Evolutionary conservation across 495 filamentous ascomycete species (phyloP), one percentile per base, ranked within the genome.

Genomic region (Trichoderma virens): DNA sequence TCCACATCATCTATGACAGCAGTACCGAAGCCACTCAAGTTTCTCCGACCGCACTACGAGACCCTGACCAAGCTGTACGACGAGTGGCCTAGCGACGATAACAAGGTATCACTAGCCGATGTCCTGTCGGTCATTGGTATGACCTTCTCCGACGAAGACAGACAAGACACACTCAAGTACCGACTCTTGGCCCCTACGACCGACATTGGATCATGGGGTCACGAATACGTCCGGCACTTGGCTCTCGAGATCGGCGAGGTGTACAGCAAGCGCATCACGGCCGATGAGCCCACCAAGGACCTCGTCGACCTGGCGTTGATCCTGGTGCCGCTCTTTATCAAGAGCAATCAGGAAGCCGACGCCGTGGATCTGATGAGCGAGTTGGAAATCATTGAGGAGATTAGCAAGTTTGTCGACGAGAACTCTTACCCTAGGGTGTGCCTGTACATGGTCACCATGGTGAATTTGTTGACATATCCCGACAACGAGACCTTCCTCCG

Each of bases 1-100:
- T 96, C 94, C 45, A 99, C 94, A 47, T 96, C 91, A 43, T 99
- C 94, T 13, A 98, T 99, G 94, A 99, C 94, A 23, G 94, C 94
- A 45, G 93, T 99, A 63, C 94, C 94, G 1, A 98, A 98, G 78
- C 94, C 94, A 43, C 85, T 99, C 64, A 99, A 99, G 75, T 98
- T 99, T 75, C 85, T 99, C 63, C 85, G 95, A 75, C 94, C 94
- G 62, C 92, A 99, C 73, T 98, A 96, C 73, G 88, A 91, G 78
- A 85, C 88, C 38, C 81, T 99, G 72, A 88, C 88, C 27, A 87
- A 86, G 70, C 80, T 90, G 16, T 96, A 97, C 80, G 93, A 97
- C 51, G 79, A 87, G 69, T 99, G 94, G 94, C 81, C 86, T 25
- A 81, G 82, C 23, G 89, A 91, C 59, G 84, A 92, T 30, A 82